Base-by-base conservation (phyloP, 2,329 filamentous ascomycete genomes). In the Gliomastix tumulicola region DNA sequence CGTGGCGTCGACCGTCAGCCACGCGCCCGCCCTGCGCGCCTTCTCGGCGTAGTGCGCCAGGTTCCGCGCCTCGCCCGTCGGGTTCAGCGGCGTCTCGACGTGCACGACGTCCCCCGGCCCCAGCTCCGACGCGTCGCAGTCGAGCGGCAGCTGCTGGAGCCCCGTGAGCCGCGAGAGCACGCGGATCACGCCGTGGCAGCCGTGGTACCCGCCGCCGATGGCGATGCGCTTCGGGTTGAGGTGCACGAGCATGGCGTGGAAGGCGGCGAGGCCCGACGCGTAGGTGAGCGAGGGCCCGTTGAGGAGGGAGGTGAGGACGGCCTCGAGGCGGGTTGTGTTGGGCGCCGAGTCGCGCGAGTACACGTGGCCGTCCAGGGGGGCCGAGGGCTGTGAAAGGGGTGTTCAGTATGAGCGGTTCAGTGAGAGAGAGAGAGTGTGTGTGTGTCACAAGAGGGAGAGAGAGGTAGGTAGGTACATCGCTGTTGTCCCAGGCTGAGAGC, bases 51-150 rank as follows among this genome's bases (percentile, higher is more conserved):
- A 95, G 36, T 66, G 61, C 22, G 69, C 67, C 20, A 98, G 79
- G 49, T 87, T 69, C 47, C 77, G 82, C 2, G 88, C 88, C 49
- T 83, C 81, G 35, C 92, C 92, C 2, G 83, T 83, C 0, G 92
- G 92, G 60, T 98, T 98, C 27, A 96, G 69, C 1, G 92, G 92
- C 5, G 90, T 97, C 65, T 98, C 92, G 35, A 97, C 70, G 56
- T 95, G 87, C 35, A 98, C 73, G 4, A 97, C 67, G 56, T 97
- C 92, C 4, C 90, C 90, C 4, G 75, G 63, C 18, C 79, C 71
- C 4, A 97, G 69, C 22, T 79, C 74, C 28, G 76, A 74, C 12
- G 73, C 67, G 8, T 78, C 67, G 51, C 79, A 85, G 49, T 83
- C 75, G 12, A 97, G 72, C 17, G 80, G 72, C 3, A 96, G 69